Base-by-base conservation (phyloP, 495 filamentous ascomycete species). In the Hypoxylon fragiforme region DNA sequence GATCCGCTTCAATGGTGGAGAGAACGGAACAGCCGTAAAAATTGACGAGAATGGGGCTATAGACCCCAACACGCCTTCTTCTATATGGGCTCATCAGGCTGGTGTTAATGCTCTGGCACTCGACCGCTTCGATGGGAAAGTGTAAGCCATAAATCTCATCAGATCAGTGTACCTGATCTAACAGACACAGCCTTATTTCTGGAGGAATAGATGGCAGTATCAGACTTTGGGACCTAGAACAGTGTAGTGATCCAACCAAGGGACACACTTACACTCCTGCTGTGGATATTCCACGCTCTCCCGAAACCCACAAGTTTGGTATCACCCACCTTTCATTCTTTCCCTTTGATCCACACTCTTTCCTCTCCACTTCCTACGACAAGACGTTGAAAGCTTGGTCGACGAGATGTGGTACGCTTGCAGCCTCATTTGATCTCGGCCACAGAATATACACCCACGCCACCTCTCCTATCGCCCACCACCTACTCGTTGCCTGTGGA, bases 321-420 rank as follows among this genome's bases (percentile, higher is more conserved):
- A 86, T 96, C 44, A 95, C 91, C 1, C 85, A 91, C 28, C 71
- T 96, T 31, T 88, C 81, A 1, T 95, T 95, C 71, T 96, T 94
- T 62, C 90, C 92, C 2, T 94, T 94, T 60, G 92, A 92, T 73
- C 71, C 86, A 51, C 70, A 81, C 56, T 73, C 91, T 24, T 94
- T 97, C 58, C 74, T 95, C 8, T 88, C 89, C 1, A 86, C 85
- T 8, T 90, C 90, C 38, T 90, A 90, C 66, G 92, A 96, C 66
- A 84, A 88, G 50, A 88, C 85, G 2, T 76, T 96, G 24, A 92
- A 92, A 67, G 72, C 92, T 2, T 96, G 86, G 63, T 82, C 86
- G 7, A 83, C 89, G 0, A 78, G 84, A 30, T 75, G 79, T 54
- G 70, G 89, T 41, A 16, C 72, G 50, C 18, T 79, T 54, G 74